These are phyloP conservation scores for Oryza punctata DNA, from an alignment of 176 grass and related monocot genomes.

Conservation along the genomic window DNA sequence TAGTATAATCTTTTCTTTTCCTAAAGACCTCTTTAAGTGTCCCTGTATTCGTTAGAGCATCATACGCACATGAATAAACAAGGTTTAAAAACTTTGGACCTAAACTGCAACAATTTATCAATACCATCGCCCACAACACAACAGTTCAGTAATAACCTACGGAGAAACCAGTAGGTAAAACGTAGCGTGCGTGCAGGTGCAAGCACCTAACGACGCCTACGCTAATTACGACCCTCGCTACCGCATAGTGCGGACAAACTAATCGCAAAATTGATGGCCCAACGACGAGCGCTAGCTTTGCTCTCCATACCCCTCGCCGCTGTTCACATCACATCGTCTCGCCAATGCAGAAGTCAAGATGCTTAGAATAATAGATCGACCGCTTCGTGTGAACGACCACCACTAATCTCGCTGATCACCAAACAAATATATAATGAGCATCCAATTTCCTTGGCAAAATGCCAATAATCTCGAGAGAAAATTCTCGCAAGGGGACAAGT, in stretches of 20 bases:
- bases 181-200: constrained; percentile 2
- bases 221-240: constrained; percentile 18
- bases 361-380: neutral
- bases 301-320: constrained; percentile 14
- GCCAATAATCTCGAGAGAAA: neutral
- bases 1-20: neutral
- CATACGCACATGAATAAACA: neutral
- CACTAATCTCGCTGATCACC: neutral
- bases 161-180: constrained; percentile 38
- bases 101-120: neutral
- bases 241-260: constrained; percentile 1
- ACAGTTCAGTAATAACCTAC: neutral
- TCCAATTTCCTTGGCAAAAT: neutral
- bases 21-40: neutral
- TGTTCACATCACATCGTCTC: constrained; percentile 29
- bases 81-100: neutral
- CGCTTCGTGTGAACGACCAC: neutral
- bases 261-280: constrained; percentile 36
- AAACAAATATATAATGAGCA: neutral
- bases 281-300: constrained; percentile 3
- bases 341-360: constrained; percentile 28
- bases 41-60: neutral
- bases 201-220: constrained; percentile 17
- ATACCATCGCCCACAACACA: too few relatives aligned
- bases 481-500: neutral